Evolutionary conservation across 1,284 basidiomycete genomes (phyloP).

Genomic region (Puccinia triticina): DNA sequence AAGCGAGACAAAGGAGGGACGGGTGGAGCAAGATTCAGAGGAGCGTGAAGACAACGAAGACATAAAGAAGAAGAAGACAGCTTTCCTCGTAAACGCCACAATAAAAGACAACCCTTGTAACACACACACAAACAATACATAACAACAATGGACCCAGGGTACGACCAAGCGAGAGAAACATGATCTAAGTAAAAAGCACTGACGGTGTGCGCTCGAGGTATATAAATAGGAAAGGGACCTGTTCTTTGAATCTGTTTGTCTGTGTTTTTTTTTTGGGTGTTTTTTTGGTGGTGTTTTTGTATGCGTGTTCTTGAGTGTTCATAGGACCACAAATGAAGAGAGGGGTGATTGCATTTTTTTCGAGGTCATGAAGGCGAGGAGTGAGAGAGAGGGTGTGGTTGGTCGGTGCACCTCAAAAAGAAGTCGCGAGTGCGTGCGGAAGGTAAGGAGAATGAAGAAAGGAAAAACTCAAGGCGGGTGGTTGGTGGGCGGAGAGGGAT

Average conservation of each 20-base stretch:
- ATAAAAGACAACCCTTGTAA: not conserved
- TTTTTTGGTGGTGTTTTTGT: not conserved
- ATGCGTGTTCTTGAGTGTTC: not conserved
- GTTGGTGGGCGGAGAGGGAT: too few species aligned
- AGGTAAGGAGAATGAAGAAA: not conserved
- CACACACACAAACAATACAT: not conserved
- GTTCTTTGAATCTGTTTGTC: too few species aligned
- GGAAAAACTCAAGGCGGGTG: not conserved
- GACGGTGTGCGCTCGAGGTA: not conserved
- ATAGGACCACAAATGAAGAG: not conserved
- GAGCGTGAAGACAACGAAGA: not conserved
- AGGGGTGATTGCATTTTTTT: not conserved
- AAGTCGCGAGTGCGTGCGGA: not conserved
- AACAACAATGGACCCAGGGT: conserved; percentile 14
- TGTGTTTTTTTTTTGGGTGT: not conserved
- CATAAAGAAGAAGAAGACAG: conserved; percentile 10
- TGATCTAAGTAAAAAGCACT: conserved; percentile 1
- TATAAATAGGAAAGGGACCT: not conserved
- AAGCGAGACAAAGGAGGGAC: not conserved
- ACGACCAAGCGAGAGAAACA: not conserved
- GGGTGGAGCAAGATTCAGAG: not conserved
- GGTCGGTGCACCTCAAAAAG: not conserved
- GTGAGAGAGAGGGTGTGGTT: not conserved
- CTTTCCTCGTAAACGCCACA: not conserved
- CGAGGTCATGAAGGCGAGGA: not conserved